Evolutionary conservation across 495 filamentous ascomycete species (phyloP).

Genomic region (Margaritispora aquatica): DNA sequence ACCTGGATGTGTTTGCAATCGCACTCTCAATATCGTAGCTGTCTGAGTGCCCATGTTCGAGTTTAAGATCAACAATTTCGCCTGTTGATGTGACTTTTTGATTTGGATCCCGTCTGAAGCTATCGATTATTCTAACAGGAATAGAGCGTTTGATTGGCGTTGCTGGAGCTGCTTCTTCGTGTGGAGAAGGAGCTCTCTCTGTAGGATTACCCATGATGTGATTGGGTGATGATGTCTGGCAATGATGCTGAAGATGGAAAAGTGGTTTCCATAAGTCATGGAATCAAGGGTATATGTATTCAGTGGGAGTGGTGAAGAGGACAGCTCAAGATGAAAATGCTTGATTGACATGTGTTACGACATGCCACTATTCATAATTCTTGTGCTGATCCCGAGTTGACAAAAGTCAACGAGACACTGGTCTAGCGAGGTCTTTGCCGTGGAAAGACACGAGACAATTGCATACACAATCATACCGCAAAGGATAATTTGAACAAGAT

Average conservation of each 20-base stretch:
- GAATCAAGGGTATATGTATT: neutral
- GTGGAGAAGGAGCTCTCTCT: neutral
- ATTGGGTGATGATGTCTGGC: neutral
- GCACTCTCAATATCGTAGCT: constrained; percentile 11
- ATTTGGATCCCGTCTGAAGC: constrained; percentile 8
- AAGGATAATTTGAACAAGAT: too few species aligned
- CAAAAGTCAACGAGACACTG: too few species aligned
- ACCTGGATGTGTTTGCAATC: constrained; percentile 52
- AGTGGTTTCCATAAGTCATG: neutral
- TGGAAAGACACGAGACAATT: too few species aligned
- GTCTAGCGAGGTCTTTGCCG: too few species aligned
- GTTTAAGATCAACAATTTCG: constrained; percentile 9
- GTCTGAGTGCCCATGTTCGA: constrained; percentile 1
- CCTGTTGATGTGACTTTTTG: constrained; percentile 3
- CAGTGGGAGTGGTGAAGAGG: neutral
- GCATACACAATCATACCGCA: too few species aligned
- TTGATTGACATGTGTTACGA: neutral
- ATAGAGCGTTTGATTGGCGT: neutral
- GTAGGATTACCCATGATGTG: neutral
- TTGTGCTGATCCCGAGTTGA: too few species aligned
- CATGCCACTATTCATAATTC: neutral
- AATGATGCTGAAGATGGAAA: too few species aligned
- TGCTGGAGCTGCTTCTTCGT: neutral
- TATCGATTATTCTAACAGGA: constrained; percentile 4
- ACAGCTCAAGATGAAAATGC: neutral